phyloP scores from a whole-genome alignment of 2,329 filamentous ascomycete species.

The Colletotrichum scovillei region DNA sequence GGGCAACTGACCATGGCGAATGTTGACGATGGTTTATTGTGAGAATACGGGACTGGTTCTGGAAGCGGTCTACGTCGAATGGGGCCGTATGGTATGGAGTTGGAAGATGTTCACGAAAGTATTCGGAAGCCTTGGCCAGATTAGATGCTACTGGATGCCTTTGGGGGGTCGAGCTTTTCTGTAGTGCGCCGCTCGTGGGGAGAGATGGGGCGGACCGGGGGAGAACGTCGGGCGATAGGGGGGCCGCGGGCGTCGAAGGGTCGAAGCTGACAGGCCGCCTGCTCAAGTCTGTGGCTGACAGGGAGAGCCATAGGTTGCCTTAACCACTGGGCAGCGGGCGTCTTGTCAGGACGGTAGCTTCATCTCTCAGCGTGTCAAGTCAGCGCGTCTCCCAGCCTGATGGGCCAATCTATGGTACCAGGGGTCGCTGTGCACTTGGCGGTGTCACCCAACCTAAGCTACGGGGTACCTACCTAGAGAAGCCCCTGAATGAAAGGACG shows the following conservation, averaged over 20 bases:
- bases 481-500: neutral
- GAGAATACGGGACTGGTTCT: neutral
- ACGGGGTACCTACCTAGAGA: neutral
- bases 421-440: neutral
- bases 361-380: neutral
- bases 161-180: constrained; percentile 37
- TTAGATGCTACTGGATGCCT: constrained; percentile 18
- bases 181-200: constrained; percentile 36
- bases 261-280: constrained; percentile 27
- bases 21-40: neutral
- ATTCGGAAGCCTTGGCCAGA: constrained; percentile 31
- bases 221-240: constrained; percentile 31
- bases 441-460: neutral
- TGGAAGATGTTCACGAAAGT: constrained; percentile 23
- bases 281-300: neutral
- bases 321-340: neutral
- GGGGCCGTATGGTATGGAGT: neutral
- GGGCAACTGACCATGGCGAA: constrained; percentile 25
- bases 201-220: constrained; percentile 33
- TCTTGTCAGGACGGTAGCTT: neutral
- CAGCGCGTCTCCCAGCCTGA: neutral
- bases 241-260: constrained; percentile 22
- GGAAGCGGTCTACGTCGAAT: neutral
- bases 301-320: neutral
- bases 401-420: neutral